Conservation (phyloP, 805 yeast genomes). For the Hagleromyces aurorensis region DNA sequence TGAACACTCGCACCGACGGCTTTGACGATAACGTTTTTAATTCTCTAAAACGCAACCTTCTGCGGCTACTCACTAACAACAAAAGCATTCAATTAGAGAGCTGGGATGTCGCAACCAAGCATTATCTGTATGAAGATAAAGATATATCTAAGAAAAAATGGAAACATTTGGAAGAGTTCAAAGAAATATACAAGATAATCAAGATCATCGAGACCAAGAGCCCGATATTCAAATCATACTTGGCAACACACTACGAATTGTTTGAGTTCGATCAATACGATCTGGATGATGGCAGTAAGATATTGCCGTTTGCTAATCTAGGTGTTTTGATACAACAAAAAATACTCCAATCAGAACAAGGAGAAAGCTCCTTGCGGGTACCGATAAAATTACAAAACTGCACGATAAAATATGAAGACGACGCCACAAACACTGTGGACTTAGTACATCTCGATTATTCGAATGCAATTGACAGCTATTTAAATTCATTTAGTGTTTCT, state of each 20-base stretch:
- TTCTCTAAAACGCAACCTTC: slow-evolving; percentile 13
- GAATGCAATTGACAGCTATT: slow-evolving; percentile 25
- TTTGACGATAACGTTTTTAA: slow-evolving; percentile 10
- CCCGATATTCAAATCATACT: slow-evolving; percentile 23
- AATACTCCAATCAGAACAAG: slow-evolving; percentile 4
- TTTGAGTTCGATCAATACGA: slow-evolving; percentile 22
- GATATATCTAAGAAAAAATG: slow-evolving; percentile 8
- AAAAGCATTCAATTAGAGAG: slow-evolving; percentile 17
- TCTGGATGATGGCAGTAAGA: slow-evolving; percentile 10
- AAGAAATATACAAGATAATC: slow-evolving; percentile 20
- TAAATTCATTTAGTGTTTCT: slow-evolving; percentile 15
- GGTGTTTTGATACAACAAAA: slow-evolving; percentile 20
- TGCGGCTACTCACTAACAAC: slow-evolving; percentile 21
- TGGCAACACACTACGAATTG: slow-evolving; percentile 21
- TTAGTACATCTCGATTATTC: slow-evolving; percentile 26
- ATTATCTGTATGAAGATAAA: slow-evolving; percentile 10
- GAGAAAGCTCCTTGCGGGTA: slow-evolving; percentile 8
- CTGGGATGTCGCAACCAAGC: slow-evolving; percentile 24
- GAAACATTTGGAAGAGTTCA: slow-evolving; percentile 20
- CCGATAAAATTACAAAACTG: slow-evolving; percentile 28
- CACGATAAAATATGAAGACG: slow-evolving; percentile 19
- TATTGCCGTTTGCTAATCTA: slow-evolving; percentile 21
- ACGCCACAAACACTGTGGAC: slow-evolving; percentile 11
- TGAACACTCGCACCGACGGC: slow-evolving; percentile 7
- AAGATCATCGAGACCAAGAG: slow-evolving; percentile 27